Evolutionary conservation across 164 flowering plant species (phyloP).

Genomic region (Liriodendron chinense): DNA sequence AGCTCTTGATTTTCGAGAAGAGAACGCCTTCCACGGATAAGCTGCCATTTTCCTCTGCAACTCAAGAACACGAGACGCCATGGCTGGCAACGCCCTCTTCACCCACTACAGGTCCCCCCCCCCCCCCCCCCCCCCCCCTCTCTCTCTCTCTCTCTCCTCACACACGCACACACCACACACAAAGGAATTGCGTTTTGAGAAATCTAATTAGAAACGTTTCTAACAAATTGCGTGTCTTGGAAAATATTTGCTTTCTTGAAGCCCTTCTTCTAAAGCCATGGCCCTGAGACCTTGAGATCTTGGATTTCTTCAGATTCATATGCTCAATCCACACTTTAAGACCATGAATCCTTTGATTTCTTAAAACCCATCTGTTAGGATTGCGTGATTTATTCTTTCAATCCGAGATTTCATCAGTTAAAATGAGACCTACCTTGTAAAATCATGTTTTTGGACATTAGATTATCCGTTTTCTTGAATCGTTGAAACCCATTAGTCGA

Average conservation of each 20-base stretch:
- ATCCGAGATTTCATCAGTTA: background rate
- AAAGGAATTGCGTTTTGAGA: background rate
- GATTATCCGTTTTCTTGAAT: background rate
- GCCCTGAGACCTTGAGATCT: background rate
- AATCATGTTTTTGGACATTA: background rate
- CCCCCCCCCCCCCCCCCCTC: background rate
- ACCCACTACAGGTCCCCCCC: constrained; percentile 76
- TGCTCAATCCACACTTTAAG: background rate
- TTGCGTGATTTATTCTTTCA: background rate
- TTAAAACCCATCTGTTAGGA: background rate
- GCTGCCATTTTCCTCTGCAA: background rate
- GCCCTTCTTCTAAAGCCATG: background rate
- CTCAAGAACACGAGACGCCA: constrained; percentile 63
- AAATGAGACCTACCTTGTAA: too few species aligned
- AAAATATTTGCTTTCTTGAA: background rate
- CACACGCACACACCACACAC: too few species aligned
- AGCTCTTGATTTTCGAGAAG: background rate
- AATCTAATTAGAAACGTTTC: background rate
- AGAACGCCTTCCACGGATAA: background rate
- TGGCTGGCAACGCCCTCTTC: constrained; percentile 93
- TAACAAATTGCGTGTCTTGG: background rate
- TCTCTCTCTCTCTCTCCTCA: background rate
- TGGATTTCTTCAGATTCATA: background rate
- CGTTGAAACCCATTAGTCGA: too few species aligned
- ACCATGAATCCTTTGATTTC: background rate